Base-by-base conservation (phyloP, 164 flowering plant species). In the Santalum album region DNA sequence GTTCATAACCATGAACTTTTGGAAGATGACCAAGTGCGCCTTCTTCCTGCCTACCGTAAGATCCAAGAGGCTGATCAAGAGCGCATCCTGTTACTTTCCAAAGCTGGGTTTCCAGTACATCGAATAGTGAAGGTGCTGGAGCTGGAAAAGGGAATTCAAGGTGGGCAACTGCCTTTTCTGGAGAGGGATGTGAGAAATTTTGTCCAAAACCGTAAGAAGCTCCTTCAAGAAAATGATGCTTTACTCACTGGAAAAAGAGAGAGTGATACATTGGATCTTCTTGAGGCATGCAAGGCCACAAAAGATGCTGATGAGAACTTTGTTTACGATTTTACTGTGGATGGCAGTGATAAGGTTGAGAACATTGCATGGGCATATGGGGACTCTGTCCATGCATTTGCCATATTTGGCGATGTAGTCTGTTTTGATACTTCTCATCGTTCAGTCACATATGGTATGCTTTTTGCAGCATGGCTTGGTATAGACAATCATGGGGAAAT, bases 1-100 rank as follows among this genome's bases (percentile, higher is more conserved):
- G 73, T 78, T 15, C 92, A 85, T 58, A 85, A 82, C 58, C 91
- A 84, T 63, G 91, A 82, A 35, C 62, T 85, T 34, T 71, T 85
- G 73, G 78, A 78, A 65, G 81, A 78, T 65, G 87, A 78, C 50
- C 86, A 79, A 71, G 87, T 84, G 15, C 79, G 87, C 18, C 69
- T 81, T 23, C 72, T 84, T 26, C 91, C 91, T 49, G 92, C 92
- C 2, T 82, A 85, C 35, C 66, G 87, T 1, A 82, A 80, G 59
- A 85, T 82, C 29, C 77, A 75, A 0, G 84, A 82, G 58, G 75
- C 74, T 2, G 91, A 84, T 67, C 81, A 79, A 64, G 82, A 82
- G 53, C 79, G 82, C 11, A 82, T 81, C 57, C 70, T 82, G 1
- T 64, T 82, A 46, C 82, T 82, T 20, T 75, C 80, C 2, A 81